phyloP scores from a whole-genome alignment of 2,329 filamentous ascomycete genomes.

The Botrytis fragariae region DNA sequence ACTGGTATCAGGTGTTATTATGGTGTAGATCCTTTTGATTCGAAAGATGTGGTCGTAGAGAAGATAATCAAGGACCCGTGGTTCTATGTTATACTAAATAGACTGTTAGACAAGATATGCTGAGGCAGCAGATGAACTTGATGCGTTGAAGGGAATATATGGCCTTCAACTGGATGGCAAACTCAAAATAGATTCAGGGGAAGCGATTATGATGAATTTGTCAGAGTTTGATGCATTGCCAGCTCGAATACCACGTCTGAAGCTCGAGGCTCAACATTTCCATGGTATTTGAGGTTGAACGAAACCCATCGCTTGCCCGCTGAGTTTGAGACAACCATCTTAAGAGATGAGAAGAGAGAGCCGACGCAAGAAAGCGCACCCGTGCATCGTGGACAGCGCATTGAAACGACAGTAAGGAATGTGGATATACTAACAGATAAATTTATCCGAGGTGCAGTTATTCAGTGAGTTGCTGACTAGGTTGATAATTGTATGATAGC shows the following conservation, averaged over 20 bases:
- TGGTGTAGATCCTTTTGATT: not conserved
- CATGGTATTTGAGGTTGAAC: not conserved
- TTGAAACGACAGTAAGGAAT: not conserved
- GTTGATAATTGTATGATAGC: not conserved
- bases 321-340: not conserved
- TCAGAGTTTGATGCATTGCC: constrained; percentile 4
- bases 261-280: too few species aligned
- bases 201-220: not conserved
- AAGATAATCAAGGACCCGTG: not conserved
- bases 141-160: not conserved
- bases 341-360: not conserved
- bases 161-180: not conserved
- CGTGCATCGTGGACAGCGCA: not conserved
- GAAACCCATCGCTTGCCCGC: not conserved
- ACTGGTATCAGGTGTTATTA: not conserved
- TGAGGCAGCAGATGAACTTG: not conserved
- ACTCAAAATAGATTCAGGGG: not conserved
- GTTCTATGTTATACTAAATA: not conserved
- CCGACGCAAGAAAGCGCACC: not conserved
- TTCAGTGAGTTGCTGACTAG: not conserved
- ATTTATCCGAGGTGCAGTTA: not conserved
- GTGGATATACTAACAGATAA: not conserved
- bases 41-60: not conserved
- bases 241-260: constrained; percentile 4
- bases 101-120: constrained; percentile 1